Conservation (phyloP, 2,329 filamentous ascomycete species). For the Alternaria novae-zelandiae region DNA sequence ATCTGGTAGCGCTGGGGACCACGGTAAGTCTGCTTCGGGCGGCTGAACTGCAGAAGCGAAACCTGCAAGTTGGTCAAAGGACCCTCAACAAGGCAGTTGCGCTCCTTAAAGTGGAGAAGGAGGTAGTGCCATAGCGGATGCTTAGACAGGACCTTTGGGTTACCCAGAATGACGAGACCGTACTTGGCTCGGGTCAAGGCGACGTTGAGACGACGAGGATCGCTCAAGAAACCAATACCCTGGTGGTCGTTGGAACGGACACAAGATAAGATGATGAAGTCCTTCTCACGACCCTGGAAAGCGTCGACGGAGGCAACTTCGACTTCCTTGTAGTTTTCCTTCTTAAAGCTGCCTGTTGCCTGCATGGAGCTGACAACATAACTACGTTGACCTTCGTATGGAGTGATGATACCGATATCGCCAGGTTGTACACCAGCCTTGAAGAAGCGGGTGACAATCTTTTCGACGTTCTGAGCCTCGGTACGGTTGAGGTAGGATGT, state of each 20-base stretch:
- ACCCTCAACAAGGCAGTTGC: constrained; percentile 93
- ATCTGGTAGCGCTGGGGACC: constrained; percentile 86
- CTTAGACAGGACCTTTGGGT: constrained; percentile 96
- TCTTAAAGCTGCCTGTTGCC: constrained; percentile 94
- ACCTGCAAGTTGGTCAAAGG: constrained; percentile 95
- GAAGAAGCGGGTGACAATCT: constrained; percentile 98
- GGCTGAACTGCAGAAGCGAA: constrained; percentile 91
- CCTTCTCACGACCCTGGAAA: constrained; percentile 98
- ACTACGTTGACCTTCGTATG: constrained; percentile 96
- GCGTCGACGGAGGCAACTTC: constrained; percentile 98
- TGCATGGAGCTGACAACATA: constrained; percentile 99
- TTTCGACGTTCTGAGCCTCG: constrained; percentile 96
- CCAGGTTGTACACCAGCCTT: constrained; percentile 94
- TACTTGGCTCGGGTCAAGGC: constrained; percentile 97
- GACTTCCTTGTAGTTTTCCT: constrained; percentile 97
- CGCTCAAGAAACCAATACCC: constrained; percentile 97
- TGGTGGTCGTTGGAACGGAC: constrained; percentile 99
- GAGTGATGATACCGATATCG: constrained; percentile 97
- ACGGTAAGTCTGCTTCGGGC: constrained; percentile 90
- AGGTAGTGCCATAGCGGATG: constrained; percentile 98
- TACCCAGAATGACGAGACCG: constrained; percentile 93
- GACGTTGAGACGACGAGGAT: constrained; percentile 95
- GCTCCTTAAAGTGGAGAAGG: constrained; percentile 94
- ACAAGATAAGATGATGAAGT: constrained; percentile 97
- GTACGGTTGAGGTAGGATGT: constrained; percentile 98